phyloP scores from a whole-genome alignment of 495 filamentous ascomycete genomes.

The Tuber brumale region DNA sequence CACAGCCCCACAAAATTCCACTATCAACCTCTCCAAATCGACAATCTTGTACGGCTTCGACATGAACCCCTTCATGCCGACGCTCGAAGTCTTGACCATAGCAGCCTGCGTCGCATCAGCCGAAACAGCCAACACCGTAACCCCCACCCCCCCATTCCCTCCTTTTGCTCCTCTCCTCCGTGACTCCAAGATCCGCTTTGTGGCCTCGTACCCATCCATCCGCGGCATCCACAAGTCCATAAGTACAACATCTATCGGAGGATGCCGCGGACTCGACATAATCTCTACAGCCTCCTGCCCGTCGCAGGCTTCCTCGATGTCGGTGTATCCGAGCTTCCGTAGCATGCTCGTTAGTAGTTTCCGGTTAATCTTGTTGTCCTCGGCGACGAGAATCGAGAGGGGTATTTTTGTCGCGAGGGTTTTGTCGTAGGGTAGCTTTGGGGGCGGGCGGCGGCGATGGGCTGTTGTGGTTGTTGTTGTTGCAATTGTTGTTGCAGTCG shows the following conservation, averaged over 20 bases:
- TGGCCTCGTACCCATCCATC: slow-evolving; percentile 76
- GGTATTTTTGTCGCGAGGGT: slow-evolving; percentile 29
- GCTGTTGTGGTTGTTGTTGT: slow-evolving; percentile 10
- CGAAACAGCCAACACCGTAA: slow-evolving; percentile 62
- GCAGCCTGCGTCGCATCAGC: slow-evolving; percentile 69
- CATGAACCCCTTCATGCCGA: slow-evolving; percentile 72
- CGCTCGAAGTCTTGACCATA: slow-evolving; percentile 56
- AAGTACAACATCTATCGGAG: slow-evolving; percentile 58
- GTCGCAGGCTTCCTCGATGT: slow-evolving; percentile 63
- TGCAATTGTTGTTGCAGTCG: neutral
- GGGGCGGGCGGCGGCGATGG: slow-evolving; percentile 6
- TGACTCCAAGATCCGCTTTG: slow-evolving; percentile 57
- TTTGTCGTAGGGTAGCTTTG: slow-evolving; percentile 18
- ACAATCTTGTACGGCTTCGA: slow-evolving; percentile 70
- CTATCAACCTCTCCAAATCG: slow-evolving; percentile 62
- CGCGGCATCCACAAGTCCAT: slow-evolving; percentile 88
- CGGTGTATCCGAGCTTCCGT: slow-evolving; percentile 60
- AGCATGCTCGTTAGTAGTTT: slow-evolving; percentile 65
- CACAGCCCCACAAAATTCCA: slow-evolving; percentile 51
- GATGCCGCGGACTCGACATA: slow-evolving; percentile 46
- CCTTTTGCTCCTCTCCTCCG: slow-evolving; percentile 41
- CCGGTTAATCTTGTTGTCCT: slow-evolving; percentile 78
- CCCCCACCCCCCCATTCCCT: slow-evolving; percentile 20
- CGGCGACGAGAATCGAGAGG: slow-evolving; percentile 65
- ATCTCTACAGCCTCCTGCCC: slow-evolving; percentile 65